Evolutionary conservation across 2,329 filamentous ascomycete genomes (phyloP), one percentile per base, ranked within the genome.

Genomic region (Botrytis galanthina): DNA sequence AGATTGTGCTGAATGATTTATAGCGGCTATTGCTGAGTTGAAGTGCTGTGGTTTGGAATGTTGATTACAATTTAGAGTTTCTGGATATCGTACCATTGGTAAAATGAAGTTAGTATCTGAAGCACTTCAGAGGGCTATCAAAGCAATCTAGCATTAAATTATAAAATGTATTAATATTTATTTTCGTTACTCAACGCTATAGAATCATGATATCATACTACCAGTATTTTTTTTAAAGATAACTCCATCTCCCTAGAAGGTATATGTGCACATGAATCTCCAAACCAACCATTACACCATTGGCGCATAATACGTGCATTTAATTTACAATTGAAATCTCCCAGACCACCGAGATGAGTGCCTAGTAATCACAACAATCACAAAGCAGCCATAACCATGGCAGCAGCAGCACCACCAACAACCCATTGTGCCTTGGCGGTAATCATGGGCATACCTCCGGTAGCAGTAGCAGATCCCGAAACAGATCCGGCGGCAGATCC

Each of bases 311-410:
- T 4, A 1, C n/a, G 26, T 42, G 37, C 35, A 57, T 9, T 51
- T 18, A 16, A 0, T 42, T 68, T 32, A 57, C 26, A 44, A 3
- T 16, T 10, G 12, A 29, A 14, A 7, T 1, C 8, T 22, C n/a
- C 42, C 54, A 20, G 6, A 16, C 39, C 29, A 57, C 12, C 57
- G 18, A 16, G 48, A n/a, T 29, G 6, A 54, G 26, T 16, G 48
- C 12, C 48, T 54, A n/a, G 26, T n/a, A 54, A n/a, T 54, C 26
- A 7, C 46, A 22, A 22, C 39, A 26, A 46, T 72, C 72, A 78
- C 73, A 78, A 70, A 4, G 75, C 78, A 42, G 75, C 76, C 60
- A 75, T 73, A n/a, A 74, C 78, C 54, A 76, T 77, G 84, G 32
- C 78, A 10, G 73, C 77, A 7, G 77, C 78, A 2, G 76, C 76